Conservation (phyloP, 1,139 yeast species). For the Protomyces pachydermus region DNA sequence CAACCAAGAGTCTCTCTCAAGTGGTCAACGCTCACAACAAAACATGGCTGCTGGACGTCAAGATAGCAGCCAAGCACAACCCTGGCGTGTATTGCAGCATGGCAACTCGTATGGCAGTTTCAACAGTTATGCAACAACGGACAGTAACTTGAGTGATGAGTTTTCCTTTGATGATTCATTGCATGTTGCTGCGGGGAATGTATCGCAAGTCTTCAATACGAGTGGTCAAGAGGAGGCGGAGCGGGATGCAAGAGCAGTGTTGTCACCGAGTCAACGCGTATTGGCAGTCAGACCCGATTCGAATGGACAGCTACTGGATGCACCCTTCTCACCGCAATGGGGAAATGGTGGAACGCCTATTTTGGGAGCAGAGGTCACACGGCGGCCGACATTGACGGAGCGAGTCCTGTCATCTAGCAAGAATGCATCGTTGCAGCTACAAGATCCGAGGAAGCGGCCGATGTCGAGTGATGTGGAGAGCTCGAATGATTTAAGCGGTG, state of each 20-base stretch:
- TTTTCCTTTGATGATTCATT: constrained; percentile 17
- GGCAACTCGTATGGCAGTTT: constrained; percentile 20
- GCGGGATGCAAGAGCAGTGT: not conserved
- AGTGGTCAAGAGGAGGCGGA: constrained; percentile 1
- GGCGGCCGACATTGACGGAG: constrained; percentile 22
- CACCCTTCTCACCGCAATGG: constrained; percentile 22
- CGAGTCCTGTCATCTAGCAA: constrained; percentile 14
- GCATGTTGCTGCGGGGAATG: not conserved
- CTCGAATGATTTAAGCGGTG: constrained; percentile 9
- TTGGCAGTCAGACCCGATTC: not conserved
- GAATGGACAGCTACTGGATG: constrained; percentile 6
- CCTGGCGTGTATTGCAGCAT: constrained; percentile 19
- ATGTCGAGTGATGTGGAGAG: constrained; percentile 23
- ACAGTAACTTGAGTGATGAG: constrained; percentile 17
- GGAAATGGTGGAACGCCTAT: not conserved
- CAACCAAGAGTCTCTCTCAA: constrained; percentile 18
- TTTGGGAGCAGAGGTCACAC: constrained; percentile 1
- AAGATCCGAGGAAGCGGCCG: constrained; percentile 15
- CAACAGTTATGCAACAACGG: constrained; percentile 22
- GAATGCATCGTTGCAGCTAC: constrained; percentile 7
- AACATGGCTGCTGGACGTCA: not conserved
- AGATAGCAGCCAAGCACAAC: constrained; percentile 20
- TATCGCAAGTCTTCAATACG: not conserved
- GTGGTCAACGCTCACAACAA: not conserved
- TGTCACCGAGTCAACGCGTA: not conserved